These are phyloP conservation scores for Cryptosporidium ubiquitum DNA, from an alignment of 169 alveolate genomes.

Conservation along the genomic window DNA sequence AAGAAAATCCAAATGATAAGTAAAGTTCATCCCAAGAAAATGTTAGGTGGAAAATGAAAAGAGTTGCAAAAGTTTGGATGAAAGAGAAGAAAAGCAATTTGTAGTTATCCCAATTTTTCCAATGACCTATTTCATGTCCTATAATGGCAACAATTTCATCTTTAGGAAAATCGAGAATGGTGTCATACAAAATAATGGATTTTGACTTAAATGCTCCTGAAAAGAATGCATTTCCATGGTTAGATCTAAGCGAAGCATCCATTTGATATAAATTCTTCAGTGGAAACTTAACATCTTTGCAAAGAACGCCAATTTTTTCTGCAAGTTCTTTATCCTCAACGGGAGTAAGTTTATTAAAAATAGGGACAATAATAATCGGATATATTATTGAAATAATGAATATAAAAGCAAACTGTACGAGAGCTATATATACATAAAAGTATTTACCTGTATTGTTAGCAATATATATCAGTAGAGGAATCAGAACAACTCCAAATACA, in stretches of 20 bases:
- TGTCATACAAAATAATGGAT: constrained; percentile 46
- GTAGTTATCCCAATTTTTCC: constrained; percentile 67
- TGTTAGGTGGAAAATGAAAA: constrained; percentile 49
- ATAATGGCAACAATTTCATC: constrained; percentile 57
- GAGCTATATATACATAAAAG: constrained; percentile 52
- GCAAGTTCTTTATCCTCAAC: constrained; percentile 28
- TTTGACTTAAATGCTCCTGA: constrained; percentile 32
- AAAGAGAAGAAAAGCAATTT: constrained; percentile 24
- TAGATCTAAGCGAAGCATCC: constrained; percentile 67
- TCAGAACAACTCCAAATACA: constrained; percentile 9
- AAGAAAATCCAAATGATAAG: constrained; percentile 30
- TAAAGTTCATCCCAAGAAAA: constrained; percentile 46
- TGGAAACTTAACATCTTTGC: constrained; percentile 45
- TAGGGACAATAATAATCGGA: constrained; percentile 43
- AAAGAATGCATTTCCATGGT: constrained; percentile 72
- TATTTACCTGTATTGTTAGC: constrained; percentile 62
- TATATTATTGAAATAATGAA: constrained; percentile 5
- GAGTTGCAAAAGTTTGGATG: constrained; percentile 8
- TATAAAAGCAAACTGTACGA: constrained; percentile 16
- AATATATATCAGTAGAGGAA: constrained; percentile 17
- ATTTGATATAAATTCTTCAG: constrained; percentile 32
- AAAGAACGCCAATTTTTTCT: constrained; percentile 9
- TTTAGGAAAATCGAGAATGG: constrained; percentile 54
- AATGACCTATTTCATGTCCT: constrained; percentile 65
- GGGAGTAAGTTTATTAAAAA: constrained; percentile 59